phyloP scores from a whole-genome alignment of 2,329 filamentous ascomycete genomes.

The Piedraia hortae region DNA sequence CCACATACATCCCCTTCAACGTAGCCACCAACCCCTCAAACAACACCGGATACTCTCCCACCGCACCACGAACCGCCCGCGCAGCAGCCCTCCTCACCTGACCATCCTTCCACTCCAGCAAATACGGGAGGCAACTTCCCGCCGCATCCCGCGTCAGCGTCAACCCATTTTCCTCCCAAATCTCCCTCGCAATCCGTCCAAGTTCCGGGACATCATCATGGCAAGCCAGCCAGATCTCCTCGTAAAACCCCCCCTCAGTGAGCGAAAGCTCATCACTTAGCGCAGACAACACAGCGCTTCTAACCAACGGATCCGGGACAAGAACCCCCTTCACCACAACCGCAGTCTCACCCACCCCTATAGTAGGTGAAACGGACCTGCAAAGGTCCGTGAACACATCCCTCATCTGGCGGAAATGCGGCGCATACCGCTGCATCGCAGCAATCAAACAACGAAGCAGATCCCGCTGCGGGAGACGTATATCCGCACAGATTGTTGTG shows the following conservation, averaged over 20 bases:
- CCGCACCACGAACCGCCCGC: slow-evolving; percentile 48
- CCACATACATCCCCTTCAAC: slow-evolving; percentile 43
- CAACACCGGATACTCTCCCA: slow-evolving; percentile 30
- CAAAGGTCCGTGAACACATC: slow-evolving; percentile 75
- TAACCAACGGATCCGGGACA: slow-evolving; percentile 51
- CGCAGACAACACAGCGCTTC: slow-evolving; percentile 62
- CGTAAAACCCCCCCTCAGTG: slow-evolving; percentile 58
- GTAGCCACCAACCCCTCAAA: slow-evolving; percentile 34
- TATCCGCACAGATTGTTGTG: slow-evolving; percentile 49
- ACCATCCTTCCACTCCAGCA: slow-evolving; percentile 49
- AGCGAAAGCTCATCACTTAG: slow-evolving; percentile 82
- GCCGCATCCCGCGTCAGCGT: slow-evolving; percentile 38
- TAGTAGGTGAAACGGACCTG: slow-evolving; percentile 59
- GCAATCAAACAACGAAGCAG: slow-evolving; percentile 44
- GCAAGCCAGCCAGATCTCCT: slow-evolving; percentile 78
- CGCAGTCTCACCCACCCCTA: slow-evolving; percentile 41
- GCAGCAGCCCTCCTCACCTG: slow-evolving; percentile 67
- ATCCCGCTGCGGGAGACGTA: slow-evolving; percentile 46
- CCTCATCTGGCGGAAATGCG: slow-evolving; percentile 86
- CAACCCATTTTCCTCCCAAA: slow-evolving; percentile 87
- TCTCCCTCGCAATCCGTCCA: slow-evolving; percentile 50
- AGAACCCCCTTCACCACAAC: slow-evolving; percentile 55
- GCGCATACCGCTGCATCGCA: slow-evolving; percentile 67
- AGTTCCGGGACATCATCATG: slow-evolving; percentile 85
- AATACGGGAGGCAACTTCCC: slow-evolving; percentile 38